Conservation (phyloP, 2,329 filamentous ascomycete species). For the Xylaria polymorpha region DNA sequence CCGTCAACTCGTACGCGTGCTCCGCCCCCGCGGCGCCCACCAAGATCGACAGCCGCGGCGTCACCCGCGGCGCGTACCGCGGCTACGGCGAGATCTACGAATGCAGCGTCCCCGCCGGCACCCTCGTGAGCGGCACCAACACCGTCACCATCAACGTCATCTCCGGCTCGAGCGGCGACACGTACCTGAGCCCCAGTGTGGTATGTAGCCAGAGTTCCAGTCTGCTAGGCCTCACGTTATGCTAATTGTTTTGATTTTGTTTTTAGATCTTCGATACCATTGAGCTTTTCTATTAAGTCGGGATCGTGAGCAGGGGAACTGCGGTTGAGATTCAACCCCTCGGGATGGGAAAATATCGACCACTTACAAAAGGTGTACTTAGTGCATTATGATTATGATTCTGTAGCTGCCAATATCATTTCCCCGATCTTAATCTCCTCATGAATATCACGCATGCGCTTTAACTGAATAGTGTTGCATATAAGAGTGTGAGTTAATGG, state of each 20-base stretch:
- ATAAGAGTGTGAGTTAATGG: too few species aligned
- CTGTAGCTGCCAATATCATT: neutral
- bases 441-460: neutral
- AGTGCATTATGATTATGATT: neutral
- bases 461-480: too few species aligned
- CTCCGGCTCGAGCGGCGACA: conserved; percentile 61
- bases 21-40: conserved; percentile 52
- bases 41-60: conserved; percentile 66
- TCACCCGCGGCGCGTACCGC: conserved; percentile 68
- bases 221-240: neutral
- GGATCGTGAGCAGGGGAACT: neutral
- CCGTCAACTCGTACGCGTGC: conserved; percentile 50
- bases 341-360: neutral
- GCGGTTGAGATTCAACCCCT: neutral
- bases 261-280: conserved; percentile 47
- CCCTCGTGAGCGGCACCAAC: conserved; percentile 62
- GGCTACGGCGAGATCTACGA: conserved; percentile 68
- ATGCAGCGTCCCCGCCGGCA: conserved; percentile 61
- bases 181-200: conserved; percentile 62
- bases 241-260: conserved; percentile 26
- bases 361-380: neutral
- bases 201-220: conserved; percentile 41
- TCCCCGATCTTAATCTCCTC: neutral
- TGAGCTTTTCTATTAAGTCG: conserved; percentile 47
- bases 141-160: conserved; percentile 64